Evolutionary conservation across 2,329 filamentous ascomycete species (phyloP).

Genomic region (Pezicula radicicola): DNA sequence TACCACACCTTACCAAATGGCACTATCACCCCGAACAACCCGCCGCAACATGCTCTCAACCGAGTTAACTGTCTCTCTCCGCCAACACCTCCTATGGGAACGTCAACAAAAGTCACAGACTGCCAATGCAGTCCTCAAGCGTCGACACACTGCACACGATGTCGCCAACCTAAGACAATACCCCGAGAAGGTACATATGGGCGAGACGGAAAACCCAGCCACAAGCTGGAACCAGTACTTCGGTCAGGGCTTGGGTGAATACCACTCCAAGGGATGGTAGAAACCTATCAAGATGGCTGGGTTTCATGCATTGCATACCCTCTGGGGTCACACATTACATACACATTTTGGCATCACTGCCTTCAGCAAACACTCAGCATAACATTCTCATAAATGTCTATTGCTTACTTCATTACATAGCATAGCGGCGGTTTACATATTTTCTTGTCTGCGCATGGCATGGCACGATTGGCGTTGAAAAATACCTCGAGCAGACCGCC

Average conservation of each 20-base stretch:
- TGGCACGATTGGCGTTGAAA: conserved; percentile 1
- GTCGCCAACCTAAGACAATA: conserved; percentile 84
- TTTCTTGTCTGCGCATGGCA: background rate
- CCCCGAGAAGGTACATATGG: conserved; percentile 62
- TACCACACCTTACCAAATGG: conserved; percentile 57
- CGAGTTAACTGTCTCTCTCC: conserved; percentile 88
- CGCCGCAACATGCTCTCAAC: conserved; percentile 93
- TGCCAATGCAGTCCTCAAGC: conserved; percentile 83
- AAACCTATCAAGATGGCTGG: conserved; percentile 3
- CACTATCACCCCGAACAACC: conserved; percentile 87
- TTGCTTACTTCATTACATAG: conserved; percentile 1
- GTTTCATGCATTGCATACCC: background rate
- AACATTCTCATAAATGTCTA: background rate
- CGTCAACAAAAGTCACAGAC: conserved; percentile 91
- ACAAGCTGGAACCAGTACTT: conserved; percentile 85
- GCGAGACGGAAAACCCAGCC: conserved; percentile 58
- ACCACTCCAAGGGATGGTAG: conserved; percentile 84
- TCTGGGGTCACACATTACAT: conserved; percentile 14
- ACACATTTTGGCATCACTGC: conserved; percentile 22
- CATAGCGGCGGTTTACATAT: conserved; percentile 1
- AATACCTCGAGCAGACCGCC: background rate
- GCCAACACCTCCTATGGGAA: conserved; percentile 91
- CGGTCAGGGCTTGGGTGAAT: conserved; percentile 74
- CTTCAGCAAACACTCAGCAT: conserved; percentile 6
- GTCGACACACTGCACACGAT: conserved; percentile 86